phyloP scores from a whole-genome alignment of 140 eudicot species.

The Oenanthe javanica region DNA sequence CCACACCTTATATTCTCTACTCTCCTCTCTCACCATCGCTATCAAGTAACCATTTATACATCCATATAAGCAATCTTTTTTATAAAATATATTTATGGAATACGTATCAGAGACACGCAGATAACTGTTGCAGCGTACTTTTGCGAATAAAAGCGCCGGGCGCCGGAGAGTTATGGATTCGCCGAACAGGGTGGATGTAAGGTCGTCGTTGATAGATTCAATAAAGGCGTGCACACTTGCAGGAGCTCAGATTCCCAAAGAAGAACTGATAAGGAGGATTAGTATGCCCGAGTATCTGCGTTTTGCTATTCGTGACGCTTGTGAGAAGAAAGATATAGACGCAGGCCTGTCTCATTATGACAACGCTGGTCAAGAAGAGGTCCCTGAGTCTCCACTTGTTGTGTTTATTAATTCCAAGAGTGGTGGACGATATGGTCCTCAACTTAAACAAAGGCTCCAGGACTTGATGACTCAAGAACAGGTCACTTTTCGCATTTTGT shows the following conservation, averaged over 20 bases:
- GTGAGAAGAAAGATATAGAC: slow-evolving; percentile 30
- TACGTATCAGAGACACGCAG: too few relatives aligned
- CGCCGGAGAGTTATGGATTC: slow-evolving; percentile 1
- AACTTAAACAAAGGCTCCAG: slow-evolving; percentile 42
- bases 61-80: neutral
- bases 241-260: slow-evolving; percentile 35
- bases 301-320: slow-evolving; percentile 51
- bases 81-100: too few relatives aligned
- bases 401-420: slow-evolving; percentile 73
- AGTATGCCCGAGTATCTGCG: slow-evolving; percentile 60
- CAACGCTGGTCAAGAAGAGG: slow-evolving; percentile 10
- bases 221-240: slow-evolving; percentile 38
- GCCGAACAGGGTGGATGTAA: slow-evolving; percentile 15
- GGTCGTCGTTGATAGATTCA: slow-evolving; percentile 49
- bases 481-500: slow-evolving; percentile 23
- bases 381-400: slow-evolving; percentile 51
- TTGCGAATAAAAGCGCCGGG: too few relatives aligned
- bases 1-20: neutral
- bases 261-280: slow-evolving; percentile 40
- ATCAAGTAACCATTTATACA: neutral
- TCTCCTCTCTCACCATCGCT: too few relatives aligned
- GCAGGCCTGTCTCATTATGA: slow-evolving; percentile 19
- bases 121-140: too few relatives aligned
- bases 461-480: slow-evolving; percentile 72
- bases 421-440: slow-evolving; percentile 70